phyloP scores from a whole-genome alignment of 1,284 basidiomycete genomes.

The Ceratobasidium sp. region DNA sequence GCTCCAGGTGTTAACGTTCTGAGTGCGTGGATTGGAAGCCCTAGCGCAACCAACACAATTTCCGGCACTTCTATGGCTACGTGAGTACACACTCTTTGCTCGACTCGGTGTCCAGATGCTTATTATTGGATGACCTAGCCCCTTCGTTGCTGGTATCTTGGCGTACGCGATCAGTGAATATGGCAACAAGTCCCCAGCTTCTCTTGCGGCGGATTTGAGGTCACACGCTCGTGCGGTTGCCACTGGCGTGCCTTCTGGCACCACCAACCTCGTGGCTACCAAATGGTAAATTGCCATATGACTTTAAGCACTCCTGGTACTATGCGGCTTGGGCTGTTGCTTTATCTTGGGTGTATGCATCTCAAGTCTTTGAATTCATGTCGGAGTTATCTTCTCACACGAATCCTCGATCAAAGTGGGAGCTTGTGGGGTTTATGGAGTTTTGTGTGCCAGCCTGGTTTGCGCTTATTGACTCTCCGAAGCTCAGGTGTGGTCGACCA shows the following conservation, averaged over 20 bases:
- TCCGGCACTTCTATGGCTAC: slow-evolving; percentile 79
- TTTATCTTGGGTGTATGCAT: slow-evolving; percentile 6
- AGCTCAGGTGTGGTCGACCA: too few species aligned
- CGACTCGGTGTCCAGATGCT: background rate
- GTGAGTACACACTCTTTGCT: slow-evolving; percentile 2
- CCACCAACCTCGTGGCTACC: slow-evolving; percentile 35
- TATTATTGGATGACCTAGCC: background rate
- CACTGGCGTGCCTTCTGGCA: slow-evolving; percentile 28
- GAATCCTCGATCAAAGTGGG: too few species aligned
- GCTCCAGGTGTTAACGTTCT: slow-evolving; percentile 76
- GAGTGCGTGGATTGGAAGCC: slow-evolving; percentile 78
- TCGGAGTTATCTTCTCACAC: background rate
- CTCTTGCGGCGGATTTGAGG: background rate
- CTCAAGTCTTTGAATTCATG: background rate
- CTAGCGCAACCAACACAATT: slow-evolving; percentile 73
- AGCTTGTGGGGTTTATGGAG: too few species aligned
- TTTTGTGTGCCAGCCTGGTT: too few species aligned
- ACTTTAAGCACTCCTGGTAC: too few species aligned
- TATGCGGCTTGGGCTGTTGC: background rate
- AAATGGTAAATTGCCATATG: background rate
- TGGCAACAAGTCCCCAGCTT: slow-evolving; percentile 31
- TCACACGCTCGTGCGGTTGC: slow-evolving; percentile 37
- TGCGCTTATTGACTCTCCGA: too few species aligned
- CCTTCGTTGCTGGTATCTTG: slow-evolving; percentile 47
- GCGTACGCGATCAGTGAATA: slow-evolving; percentile 35